Evolutionary conservation across 352 stramenopile genomes (phyloP).

Genomic region (Plasmopara halstedii): DNA sequence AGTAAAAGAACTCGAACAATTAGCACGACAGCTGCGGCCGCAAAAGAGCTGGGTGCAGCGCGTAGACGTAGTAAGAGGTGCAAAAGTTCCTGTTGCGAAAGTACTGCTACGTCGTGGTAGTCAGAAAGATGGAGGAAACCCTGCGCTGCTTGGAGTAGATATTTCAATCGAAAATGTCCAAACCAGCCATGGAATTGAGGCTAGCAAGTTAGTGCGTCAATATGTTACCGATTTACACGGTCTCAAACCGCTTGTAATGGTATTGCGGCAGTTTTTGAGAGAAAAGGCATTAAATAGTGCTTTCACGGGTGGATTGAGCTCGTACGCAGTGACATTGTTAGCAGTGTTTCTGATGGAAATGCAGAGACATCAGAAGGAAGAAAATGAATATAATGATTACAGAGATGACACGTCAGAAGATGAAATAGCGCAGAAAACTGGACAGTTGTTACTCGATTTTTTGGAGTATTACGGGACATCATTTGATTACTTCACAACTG

Average conservation of each 20-base stretch:
- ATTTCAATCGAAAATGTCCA: conserved; percentile 87
- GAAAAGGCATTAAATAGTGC: conserved; percentile 86
- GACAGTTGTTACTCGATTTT: conserved; percentile 79
- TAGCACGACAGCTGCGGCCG: conserved; percentile 36
- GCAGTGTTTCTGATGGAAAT: conserved; percentile 75
- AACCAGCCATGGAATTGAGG: conserved; percentile 69
- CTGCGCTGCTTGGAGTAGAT: conserved; percentile 57
- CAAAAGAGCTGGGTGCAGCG: conserved; percentile 65
- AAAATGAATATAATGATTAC: background rate
- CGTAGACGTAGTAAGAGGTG: conserved; percentile 73
- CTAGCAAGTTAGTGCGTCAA: conserved; percentile 70
- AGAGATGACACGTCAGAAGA: conserved; percentile 8
- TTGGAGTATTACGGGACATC: conserved; percentile 85
- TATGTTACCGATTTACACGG: conserved; percentile 60
- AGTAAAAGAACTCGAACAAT: conserved; percentile 47
- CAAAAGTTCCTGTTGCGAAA: conserved; percentile 84
- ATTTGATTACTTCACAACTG: conserved; percentile 71
- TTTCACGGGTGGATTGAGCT: conserved; percentile 84
- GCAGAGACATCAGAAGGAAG: conserved; percentile 38
- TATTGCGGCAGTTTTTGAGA: conserved; percentile 82
- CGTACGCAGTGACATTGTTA: conserved; percentile 82
- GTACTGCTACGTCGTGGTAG: conserved; percentile 49
- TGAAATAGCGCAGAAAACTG: conserved; percentile 24
- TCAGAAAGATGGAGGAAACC: conserved; percentile 12
- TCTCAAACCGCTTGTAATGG: conserved; percentile 74